Evolutionary conservation across 495 filamentous ascomycete species (phyloP).

Genomic region (Poronia punctata): DNA sequence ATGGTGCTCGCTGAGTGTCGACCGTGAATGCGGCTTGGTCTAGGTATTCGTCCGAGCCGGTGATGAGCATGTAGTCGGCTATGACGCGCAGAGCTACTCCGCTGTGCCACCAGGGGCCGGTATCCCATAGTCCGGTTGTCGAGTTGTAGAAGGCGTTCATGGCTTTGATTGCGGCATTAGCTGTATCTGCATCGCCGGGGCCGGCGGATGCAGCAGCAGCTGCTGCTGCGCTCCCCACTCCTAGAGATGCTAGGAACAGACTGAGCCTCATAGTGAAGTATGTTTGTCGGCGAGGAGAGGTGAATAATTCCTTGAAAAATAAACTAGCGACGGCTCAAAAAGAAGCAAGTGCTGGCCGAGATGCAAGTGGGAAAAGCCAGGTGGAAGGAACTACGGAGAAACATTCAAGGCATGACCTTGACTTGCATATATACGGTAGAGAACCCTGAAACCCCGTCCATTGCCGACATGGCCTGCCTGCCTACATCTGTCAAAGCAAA

Average conservation of each 20-base stretch:
- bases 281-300: too few relatives aligned
- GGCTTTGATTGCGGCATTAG: conserved; percentile 26
- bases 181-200: conserved; percentile 7
- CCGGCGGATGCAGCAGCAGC: not conserved
- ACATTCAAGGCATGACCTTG: not conserved
- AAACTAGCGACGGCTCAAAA: too few relatives aligned
- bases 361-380: too few relatives aligned
- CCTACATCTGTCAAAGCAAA: too few relatives aligned
- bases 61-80: conserved; percentile 33
- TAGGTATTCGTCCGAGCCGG: conserved; percentile 25
- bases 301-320: too few relatives aligned
- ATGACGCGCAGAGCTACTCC: conserved; percentile 33
- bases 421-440: not conserved
- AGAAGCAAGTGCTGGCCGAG: too few relatives aligned
- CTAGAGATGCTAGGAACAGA: not conserved
- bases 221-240: not conserved
- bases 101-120: conserved; percentile 35
- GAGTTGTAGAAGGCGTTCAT: conserved; percentile 34
- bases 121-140: conserved; percentile 30
- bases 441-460: too few relatives aligned
- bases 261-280: too few relatives aligned
- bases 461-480: too few relatives aligned
- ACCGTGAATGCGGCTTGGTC: conserved; percentile 27
- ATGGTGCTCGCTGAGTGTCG: conserved; percentile 23
- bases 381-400: too few relatives aligned